Evolutionary conservation across 1,139 yeast genomes (phyloP).

Genomic region (Taphrina deformans): DNA sequence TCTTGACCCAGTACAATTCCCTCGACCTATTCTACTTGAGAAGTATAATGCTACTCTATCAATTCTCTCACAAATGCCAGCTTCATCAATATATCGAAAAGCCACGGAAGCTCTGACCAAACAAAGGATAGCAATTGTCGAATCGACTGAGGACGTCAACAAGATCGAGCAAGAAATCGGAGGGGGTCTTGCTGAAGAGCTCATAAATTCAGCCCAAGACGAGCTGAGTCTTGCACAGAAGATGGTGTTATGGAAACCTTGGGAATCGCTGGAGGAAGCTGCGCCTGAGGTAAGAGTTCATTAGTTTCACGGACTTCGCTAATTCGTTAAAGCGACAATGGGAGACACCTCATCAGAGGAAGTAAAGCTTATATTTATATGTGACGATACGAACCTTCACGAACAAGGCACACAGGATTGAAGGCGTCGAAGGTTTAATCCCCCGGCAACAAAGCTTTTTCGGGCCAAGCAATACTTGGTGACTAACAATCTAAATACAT

Average conservation of each 20-base stretch:
- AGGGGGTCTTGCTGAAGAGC: slow-evolving; percentile 80
- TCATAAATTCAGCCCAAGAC: slow-evolving; percentile 78
- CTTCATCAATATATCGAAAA: slow-evolving; percentile 70
- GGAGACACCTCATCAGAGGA: slow-evolving; percentile 12
- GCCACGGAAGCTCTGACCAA: slow-evolving; percentile 72
- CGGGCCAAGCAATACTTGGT: too few species aligned
- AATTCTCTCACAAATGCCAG: slow-evolving; percentile 64
- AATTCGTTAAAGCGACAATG: slow-evolving; percentile 2
- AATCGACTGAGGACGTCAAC: slow-evolving; percentile 61
- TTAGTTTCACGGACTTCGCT: background rate
- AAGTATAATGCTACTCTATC: slow-evolving; percentile 69
- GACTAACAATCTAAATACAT: too few species aligned
- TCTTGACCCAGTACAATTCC: slow-evolving; percentile 74
- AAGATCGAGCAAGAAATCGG: slow-evolving; percentile 75
- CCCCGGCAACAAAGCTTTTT: too few species aligned
- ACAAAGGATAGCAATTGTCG: slow-evolving; percentile 68
- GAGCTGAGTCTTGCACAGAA: slow-evolving; percentile 69
- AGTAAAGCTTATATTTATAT: too few species aligned
- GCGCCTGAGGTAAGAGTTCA: slow-evolving; percentile 43
- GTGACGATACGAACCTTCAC: too few species aligned
- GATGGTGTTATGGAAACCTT: slow-evolving; percentile 66
- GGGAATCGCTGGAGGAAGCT: slow-evolving; percentile 50
- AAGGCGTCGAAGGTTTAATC: too few species aligned
- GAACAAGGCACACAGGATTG: too few species aligned
- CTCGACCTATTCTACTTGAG: slow-evolving; percentile 74